Percentiles rank a stretch among this genome's conserved stretches.
phyloP scores from a whole-genome alignment of 192 early-diverging fungal species.

The Mortierella hygrophila region DNA sequence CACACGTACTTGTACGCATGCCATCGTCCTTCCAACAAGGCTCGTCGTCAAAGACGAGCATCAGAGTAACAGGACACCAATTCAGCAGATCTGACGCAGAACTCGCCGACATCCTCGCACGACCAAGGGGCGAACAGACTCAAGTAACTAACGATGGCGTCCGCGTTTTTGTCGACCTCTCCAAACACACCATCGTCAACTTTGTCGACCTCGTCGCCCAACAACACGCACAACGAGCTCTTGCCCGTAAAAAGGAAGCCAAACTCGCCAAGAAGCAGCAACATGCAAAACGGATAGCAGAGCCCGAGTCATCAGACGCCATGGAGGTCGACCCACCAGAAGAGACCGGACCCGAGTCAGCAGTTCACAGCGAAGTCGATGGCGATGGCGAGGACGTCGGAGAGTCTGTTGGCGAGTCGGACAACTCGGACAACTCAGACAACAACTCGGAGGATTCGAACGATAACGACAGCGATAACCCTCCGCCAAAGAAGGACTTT shows the following conservation, averaged over 20 bases:
- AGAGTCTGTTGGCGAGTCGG: slow-evolving; percentile 29
- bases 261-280: not conserved
- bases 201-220: slow-evolving; percentile 44
- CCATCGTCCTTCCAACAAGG: slow-evolving; percentile 1
- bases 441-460: slow-evolving; percentile 20
- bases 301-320: not conserved
- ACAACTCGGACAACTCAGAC: slow-evolving; percentile 29
- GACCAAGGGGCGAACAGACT: not conserved
- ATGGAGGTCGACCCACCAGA: slow-evolving; percentile 54
- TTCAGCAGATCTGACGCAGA: slow-evolving; percentile 3
- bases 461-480: slow-evolving; percentile 37
- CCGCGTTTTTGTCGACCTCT: slow-evolving; percentile 42
- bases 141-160: slow-evolving; percentile 13
- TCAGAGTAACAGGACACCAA: not conserved
- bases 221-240: slow-evolving; percentile 28
- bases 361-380: slow-evolving; percentile 29
- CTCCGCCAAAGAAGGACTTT: not conserved
- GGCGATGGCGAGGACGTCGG: slow-evolving; percentile 38
- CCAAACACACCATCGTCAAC: slow-evolving; percentile 51
- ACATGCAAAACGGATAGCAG: slow-evolving; percentile 4
- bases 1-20: not conserved
- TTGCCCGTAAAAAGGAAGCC: not conserved
- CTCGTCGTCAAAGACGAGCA: not conserved
- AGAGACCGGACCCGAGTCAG: slow-evolving; percentile 20
- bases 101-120: not conserved